Base-by-base conservation (phyloP, 805 yeast species). In the Starmerella sp. region DNA sequence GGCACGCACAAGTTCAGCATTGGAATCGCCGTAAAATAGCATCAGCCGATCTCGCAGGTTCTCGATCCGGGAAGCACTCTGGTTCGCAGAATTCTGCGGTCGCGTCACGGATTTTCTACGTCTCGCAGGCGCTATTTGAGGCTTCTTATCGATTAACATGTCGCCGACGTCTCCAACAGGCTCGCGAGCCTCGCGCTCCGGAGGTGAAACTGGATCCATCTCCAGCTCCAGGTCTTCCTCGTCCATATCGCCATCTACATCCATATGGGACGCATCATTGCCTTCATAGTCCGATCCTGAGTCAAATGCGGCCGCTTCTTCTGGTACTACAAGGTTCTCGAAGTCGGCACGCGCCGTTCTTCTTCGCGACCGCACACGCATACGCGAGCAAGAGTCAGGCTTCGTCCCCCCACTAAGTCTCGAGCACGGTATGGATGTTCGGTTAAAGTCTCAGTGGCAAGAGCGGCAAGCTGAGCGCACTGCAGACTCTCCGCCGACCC, bases 1-100 rank as follows among this genome's bases (percentile, higher is more conserved):
- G 3, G 78, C 66, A 15, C 67, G 65, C 10, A 76, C 66, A 43
- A 78, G 71, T 51, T 73, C 73, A 0, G 65, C 65, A 38, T 71
- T 73, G 59, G 79, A 75, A 31, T 68, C 63, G 0, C 90, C 90
- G 63, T 74, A 81, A 50, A 76, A 62, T 43, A 75, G 66, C 37
- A 63, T 65, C 41, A 75, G 60, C 48, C 75, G 71, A 37, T 76
- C 80, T 48, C 71, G 72, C 13, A 76, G 65, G 6, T 73, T 67
- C 3, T 74, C 70, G 13, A 36, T 34, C n/a, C 49, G 49, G 30
- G 49, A 32, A n/a, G 49, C 17, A 14, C 49, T 34, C 48, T 43
- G 45, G n/a, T 32, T 10, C 34, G 46, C 15, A 6, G 29, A 13
- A 6, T 5, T 11, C 31, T 28, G 30, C n/a, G 13, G 36, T 11